Conservation (phyloP, 805 yeast species). For the Saccharomyces paradoxus region DNA sequence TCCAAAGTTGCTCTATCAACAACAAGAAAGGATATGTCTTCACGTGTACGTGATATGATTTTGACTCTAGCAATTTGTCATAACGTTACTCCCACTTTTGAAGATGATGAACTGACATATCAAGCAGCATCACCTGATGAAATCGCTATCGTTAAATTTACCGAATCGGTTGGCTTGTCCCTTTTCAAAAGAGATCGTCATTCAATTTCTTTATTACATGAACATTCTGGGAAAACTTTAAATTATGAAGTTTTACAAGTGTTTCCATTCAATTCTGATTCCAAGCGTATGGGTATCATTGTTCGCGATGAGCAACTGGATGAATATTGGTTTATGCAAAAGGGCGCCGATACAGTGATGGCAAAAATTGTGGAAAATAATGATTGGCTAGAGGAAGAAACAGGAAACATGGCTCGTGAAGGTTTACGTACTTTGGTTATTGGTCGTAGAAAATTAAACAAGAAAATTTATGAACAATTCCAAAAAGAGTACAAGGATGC, state of each 20-base stretch:
- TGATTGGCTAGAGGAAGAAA: conserved; percentile 97
- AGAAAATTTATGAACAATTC: conserved; percentile 53
- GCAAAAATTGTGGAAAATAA: conserved; percentile 66
- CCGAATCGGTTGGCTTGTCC: conserved; percentile 77
- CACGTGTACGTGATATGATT: conserved; percentile 71
- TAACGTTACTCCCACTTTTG: conserved; percentile 89
- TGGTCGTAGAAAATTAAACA: conserved; percentile 67
- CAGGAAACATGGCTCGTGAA: conserved; percentile 96
- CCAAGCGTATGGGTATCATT: conserved; percentile 92
- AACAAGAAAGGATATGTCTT: conserved; percentile 60
- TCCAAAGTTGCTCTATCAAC: conserved; percentile 16
- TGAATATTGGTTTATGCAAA: conserved; percentile 77
- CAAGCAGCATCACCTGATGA: conserved; percentile 99
- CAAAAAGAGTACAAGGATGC: conserved; percentile 60
- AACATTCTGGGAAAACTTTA: conserved; percentile 42
- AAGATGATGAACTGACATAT: conserved; percentile 65
- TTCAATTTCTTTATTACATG: conserved; percentile 60
- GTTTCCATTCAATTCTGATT: conserved; percentile 92
- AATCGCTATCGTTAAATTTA: conserved; percentile 89
- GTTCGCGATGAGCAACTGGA: conserved; percentile 53
- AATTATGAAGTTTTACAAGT: conserved; percentile 65
- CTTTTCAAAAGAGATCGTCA: conserved; percentile 75
- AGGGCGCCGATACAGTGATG: conserved; percentile 98
- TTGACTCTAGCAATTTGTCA: conserved; percentile 89
- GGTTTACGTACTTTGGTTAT: conserved; percentile 92